phyloP scores from a whole-genome alignment of 2,329 filamentous ascomycete genomes.

The Fusarium xyrophilum region DNA sequence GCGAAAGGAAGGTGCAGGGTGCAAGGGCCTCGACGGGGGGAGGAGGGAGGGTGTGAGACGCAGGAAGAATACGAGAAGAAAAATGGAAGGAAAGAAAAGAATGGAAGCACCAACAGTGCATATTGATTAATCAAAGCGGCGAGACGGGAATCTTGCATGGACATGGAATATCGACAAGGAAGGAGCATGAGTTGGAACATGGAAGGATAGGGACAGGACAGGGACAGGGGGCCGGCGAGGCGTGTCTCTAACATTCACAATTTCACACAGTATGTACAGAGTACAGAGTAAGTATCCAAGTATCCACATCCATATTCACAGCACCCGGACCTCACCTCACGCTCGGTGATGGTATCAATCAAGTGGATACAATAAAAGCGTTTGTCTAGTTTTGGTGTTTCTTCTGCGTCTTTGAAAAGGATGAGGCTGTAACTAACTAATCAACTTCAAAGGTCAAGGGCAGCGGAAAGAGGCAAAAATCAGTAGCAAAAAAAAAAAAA shows the following conservation, averaged over 20 bases:
- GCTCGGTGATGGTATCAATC: constrained; percentile 12
- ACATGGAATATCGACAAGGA: constrained; percentile 17
- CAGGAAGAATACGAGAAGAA: neutral
- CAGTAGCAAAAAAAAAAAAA: neutral
- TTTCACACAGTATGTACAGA: too few relatives aligned
- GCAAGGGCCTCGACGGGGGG: neutral
- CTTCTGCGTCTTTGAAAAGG: neutral
- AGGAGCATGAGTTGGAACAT: neutral
- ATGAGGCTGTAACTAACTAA: constrained; percentile 5
- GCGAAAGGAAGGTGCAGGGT: neutral
- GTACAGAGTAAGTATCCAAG: neutral
- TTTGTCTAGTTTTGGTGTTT: constrained; percentile 21
- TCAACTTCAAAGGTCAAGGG: neutral
- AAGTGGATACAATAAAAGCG: constrained; percentile 19
- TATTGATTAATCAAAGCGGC: constrained; percentile 17
- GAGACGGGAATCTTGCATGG: constrained; percentile 36
- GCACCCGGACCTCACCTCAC: neutral
- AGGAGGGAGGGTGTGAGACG: neutral
- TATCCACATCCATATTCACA: neutral
- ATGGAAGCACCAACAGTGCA: neutral
- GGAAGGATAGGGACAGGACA: too few relatives aligned
- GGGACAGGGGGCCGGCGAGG: neutral
- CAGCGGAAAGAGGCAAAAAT: neutral
- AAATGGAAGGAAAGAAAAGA: constrained; percentile 5
- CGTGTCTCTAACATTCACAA: neutral